Percentiles rank a stretch among this genome's conserved stretches.
Evolutionary conservation across 768 basidiomycete species (phyloP).

Genomic region (Heimioporus sp.): DNA sequence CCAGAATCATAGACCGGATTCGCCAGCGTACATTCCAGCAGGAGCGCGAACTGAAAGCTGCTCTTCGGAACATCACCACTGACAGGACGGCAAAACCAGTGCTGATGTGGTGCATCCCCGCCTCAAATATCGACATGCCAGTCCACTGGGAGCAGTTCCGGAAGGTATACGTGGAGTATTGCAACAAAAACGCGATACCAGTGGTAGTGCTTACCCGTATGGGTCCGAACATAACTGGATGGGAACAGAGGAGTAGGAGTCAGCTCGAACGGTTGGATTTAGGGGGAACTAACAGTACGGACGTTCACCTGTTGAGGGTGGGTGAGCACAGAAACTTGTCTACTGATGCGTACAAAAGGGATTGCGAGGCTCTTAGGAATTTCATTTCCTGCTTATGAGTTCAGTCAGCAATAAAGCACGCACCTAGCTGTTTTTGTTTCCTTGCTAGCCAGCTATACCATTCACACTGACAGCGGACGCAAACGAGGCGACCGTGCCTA

Average conservation of each 20-base stretch:
- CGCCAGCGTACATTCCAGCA: conserved; percentile 12
- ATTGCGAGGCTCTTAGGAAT: conserved; percentile 12
- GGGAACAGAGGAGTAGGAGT: conserved; percentile 11
- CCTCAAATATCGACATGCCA: conserved; percentile 13
- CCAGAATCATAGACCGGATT: conserved; percentile 9
- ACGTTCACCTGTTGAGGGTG: conserved; percentile 10
- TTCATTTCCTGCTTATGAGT: conserved; percentile 8
- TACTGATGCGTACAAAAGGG: conserved; percentile 11
- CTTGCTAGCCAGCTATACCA: too few species aligned
- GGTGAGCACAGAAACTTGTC: conserved; percentile 7
- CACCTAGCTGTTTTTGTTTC: neutral
- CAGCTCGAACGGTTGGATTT: conserved; percentile 13
- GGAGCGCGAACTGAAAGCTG: conserved; percentile 16
- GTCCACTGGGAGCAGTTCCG: conserved; percentile 19
- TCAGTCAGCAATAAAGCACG: neutral
- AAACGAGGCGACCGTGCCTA: too few species aligned
- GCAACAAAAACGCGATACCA: conserved; percentile 17
- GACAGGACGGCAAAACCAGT: conserved; percentile 8
- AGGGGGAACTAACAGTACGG: neutral
- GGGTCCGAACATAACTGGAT: neutral
- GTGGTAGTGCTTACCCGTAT: conserved; percentile 20
- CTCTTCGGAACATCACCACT: conserved; percentile 6
- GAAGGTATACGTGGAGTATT: conserved; percentile 25
- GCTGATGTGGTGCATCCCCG: conserved; percentile 26
- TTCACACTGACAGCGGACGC: too few species aligned